These are phyloP conservation scores for Penicillium alfredii DNA, from an alignment of 495 filamentous ascomycete species.

Conservation along the genomic window DNA sequence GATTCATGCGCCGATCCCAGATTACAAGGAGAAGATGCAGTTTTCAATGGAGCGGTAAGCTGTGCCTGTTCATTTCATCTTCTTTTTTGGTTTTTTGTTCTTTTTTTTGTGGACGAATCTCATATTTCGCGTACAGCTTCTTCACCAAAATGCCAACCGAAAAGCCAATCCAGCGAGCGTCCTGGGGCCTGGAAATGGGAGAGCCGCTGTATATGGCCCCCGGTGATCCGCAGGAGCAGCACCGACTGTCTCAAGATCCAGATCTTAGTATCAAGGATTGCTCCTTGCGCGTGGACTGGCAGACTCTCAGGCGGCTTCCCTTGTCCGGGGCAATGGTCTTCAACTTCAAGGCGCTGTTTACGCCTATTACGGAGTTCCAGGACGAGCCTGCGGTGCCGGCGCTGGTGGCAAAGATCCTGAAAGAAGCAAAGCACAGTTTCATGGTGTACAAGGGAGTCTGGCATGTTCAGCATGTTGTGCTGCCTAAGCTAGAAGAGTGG, in stretches of 20 bases:
- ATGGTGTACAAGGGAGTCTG: constrained; percentile 85
- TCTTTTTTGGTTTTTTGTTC: too few relatives aligned
- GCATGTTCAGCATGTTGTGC: constrained; percentile 70
- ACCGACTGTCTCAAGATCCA: constrained; percentile 51
- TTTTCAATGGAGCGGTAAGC: constrained; percentile 83
- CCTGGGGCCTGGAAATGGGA: constrained; percentile 81
- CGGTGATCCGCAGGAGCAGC: constrained; percentile 59
- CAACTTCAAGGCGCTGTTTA: constrained; percentile 91
- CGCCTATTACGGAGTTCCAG: constrained; percentile 63
- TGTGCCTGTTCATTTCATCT: too few relatives aligned
- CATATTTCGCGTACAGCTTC: too few relatives aligned
- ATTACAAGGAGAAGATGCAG: constrained; percentile 88
- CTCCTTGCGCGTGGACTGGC: constrained; percentile 84
- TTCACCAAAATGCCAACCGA: constrained; percentile 74
- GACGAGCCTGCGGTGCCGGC: constrained; percentile 71
- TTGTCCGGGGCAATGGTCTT: constrained; percentile 72
- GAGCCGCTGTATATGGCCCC: constrained; percentile 73
- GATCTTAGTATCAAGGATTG: constrained; percentile 53
- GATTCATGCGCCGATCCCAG: constrained; percentile 74
- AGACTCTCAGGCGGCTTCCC: constrained; percentile 78
- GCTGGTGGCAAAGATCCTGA: constrained; percentile 60
- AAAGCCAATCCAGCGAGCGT: constrained; percentile 75
- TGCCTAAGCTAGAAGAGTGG: constrained; percentile 65
- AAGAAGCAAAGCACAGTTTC: constrained; percentile 64
- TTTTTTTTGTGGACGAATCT: too few relatives aligned